Evolutionary conservation across 179 eudicot genomes (phyloP), one percentile per base, ranked within the genome.

Genomic region (Carnegiea gigantea): DNA sequence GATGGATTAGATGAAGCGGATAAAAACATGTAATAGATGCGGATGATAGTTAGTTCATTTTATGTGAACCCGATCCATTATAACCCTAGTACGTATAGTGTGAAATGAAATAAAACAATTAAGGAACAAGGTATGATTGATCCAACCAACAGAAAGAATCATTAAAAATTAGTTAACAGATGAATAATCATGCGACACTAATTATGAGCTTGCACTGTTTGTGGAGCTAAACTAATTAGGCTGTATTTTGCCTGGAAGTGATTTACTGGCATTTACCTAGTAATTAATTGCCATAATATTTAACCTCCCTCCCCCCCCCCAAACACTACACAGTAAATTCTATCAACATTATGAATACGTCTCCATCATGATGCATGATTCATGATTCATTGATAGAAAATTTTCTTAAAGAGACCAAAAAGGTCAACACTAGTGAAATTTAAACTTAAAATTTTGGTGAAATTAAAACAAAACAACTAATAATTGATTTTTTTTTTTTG

Each of bases 291-390:
- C 9, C 14, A 10, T 65, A 8, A 65, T 60, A 60, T 18, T 60
- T 60, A 0, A 3, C 24, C 65, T 21, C 18, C 9, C 9, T 5
- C 9, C 9, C 9, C 9, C 9, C 44, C 44, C 44, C 44, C 43
- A 4, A 40, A 4, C 18, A 59, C 13, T 23, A 28, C 18, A 13
- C 28, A 62, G 3, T 67, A 3, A 67, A 15, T 67, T 26, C 40
- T 36, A 67, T 67, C 72, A 67, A 67, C 40, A 28, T 67, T 38
- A 26, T 67, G 72, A 67, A 12, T 67, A 14, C 20, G 62, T 57
- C 36, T 40, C 38, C 72, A 67, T 28, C 72, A 67, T 65, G 30
- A 65, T 65, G 70, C 70, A 65, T 65, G 70, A 13, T 65, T 23
- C 70, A 67, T 53, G 21, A 53, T 53, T 48, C 62, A 57, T 57